Evolutionary conservation across 2,329 filamentous ascomycete species (phyloP), one percentile per base, ranked within the genome.

Genomic region (Penicillium expansum): DNA sequence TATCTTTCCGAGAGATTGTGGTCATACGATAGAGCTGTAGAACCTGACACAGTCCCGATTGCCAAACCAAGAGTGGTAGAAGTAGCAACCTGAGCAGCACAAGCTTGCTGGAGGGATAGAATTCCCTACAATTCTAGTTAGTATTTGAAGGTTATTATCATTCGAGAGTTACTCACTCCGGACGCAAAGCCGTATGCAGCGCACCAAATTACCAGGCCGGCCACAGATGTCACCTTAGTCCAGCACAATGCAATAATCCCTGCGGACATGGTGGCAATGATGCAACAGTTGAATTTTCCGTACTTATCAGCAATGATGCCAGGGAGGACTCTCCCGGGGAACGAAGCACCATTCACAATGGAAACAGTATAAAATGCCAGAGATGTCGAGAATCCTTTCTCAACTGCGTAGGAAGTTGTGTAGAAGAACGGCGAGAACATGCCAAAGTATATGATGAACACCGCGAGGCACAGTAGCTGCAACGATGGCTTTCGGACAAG

Each of bases 151-250:
- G 7, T 16, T 16, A 18, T 14, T 27, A 7, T 7, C 33, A 18
- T 10, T 13, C 8, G 18, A 14, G 10, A 2, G 44, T 10, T 13
- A 56, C 66, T 60, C 53, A 80, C 77, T 0, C 79, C 78, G 2
- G 77, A 80, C 1, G 71, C 67, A 56, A 81, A 80, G 0, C 79
- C 79, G 60, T 80, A 81, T 0, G 73, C 74, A 14, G 74, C 69
- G 0, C 74, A 74, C 60, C 77, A 82, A 4, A 77, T 63, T 1
- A 80, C 73, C 54, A 80, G 69, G 0, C 77, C 78, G 0, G 77
- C 74, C 7, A 77, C 72, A 13, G 67, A 72, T 1, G 70, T 73
- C 1, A 76, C 77, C 18, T 70, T 71, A 4, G 76, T 78, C 71
- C 80, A 78, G 29, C 74, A 77, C n/a, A 82, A 71, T 1, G 75